These are phyloP conservation scores for Venturia carpophila DNA, from an alignment of 2,329 filamentous ascomycete genomes.

Conservation along the genomic window DNA sequence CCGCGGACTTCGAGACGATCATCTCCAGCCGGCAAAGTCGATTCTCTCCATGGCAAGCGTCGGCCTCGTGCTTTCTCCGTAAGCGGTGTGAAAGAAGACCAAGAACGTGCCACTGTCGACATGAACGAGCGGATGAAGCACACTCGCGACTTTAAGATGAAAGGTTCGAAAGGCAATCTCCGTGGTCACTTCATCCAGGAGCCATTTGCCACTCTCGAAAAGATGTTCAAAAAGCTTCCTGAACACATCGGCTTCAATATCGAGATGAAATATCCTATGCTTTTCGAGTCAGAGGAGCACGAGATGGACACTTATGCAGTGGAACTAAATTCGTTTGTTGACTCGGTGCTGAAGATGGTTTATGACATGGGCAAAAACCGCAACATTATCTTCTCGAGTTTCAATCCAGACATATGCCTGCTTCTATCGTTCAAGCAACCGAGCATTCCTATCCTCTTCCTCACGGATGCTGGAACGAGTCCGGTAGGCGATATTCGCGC, in stretches of 20 bases:
- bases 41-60: constrained; percentile 21
- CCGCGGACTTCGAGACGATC: constrained; percentile 40
- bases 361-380: constrained; percentile 75
- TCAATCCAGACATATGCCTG: constrained; percentile 95
- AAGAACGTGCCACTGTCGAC: constrained; percentile 30
- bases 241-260: constrained; percentile 90
- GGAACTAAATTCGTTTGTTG: constrained; percentile 92
- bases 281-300: constrained; percentile 88
- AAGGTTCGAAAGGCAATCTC: constrained; percentile 93
- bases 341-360: constrained; percentile 82
- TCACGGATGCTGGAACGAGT: constrained; percentile 78
- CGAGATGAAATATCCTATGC: constrained; percentile 95
- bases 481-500: constrained; percentile 83
- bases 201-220: constrained; percentile 89
- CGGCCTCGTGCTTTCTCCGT: constrained; percentile 52
- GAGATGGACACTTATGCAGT: constrained; percentile 96
- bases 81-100: constrained; percentile 42
- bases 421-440: constrained; percentile 95
- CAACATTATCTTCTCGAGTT: constrained; percentile 95
- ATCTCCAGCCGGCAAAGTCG: constrained; percentile 28
- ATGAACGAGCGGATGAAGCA: constrained; percentile 88
- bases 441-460: constrained; percentile 88
- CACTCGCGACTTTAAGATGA: constrained; percentile 86
- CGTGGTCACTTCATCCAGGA: constrained; percentile 92
- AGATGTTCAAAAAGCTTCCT: constrained; percentile 80